Conservation (phyloP, 2,329 filamentous ascomycete species). For the Colletotrichum spaethianum region DNA sequence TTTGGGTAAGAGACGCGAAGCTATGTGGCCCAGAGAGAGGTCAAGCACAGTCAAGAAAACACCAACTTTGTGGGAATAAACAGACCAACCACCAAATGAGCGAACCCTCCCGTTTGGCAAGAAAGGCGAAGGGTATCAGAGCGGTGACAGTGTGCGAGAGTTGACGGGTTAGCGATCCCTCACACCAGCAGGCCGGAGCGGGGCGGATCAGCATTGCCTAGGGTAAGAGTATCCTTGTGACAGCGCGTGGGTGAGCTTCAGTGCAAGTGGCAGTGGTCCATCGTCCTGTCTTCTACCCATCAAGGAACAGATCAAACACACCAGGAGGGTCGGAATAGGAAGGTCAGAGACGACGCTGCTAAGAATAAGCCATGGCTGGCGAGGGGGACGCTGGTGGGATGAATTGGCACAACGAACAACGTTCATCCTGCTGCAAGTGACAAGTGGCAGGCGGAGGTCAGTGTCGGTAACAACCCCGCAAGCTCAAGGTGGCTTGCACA, state of each 20-base stretch:
- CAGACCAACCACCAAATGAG: neutral
- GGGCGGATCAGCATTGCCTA: slow-evolving; percentile 29
- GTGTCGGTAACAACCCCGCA: slow-evolving; percentile 27
- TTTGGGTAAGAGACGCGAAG: neutral
- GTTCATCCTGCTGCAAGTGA: slow-evolving; percentile 36
- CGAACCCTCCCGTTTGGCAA: slow-evolving; percentile 1
- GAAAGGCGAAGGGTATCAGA: neutral
- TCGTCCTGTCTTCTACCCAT: slow-evolving; percentile 39
- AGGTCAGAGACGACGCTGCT: slow-evolving; percentile 28
- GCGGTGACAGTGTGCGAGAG: slow-evolving; percentile 11
- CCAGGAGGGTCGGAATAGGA: slow-evolving; percentile 23
- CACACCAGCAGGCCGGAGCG: slow-evolving; percentile 22
- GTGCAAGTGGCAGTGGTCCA: slow-evolving; percentile 3
- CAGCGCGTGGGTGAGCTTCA: slow-evolving; percentile 12
- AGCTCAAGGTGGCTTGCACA: slow-evolving; percentile 5
- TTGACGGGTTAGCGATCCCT: slow-evolving; percentile 22
- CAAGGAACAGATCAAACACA: slow-evolving; percentile 38
- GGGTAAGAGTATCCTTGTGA: slow-evolving; percentile 14
- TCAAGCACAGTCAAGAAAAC: neutral
- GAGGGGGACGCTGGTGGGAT: slow-evolving; percentile 31
- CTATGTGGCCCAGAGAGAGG: neutral
- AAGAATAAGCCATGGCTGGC: slow-evolving; percentile 39
- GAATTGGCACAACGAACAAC: slow-evolving; percentile 14
- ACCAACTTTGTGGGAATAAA: slow-evolving; percentile 10
- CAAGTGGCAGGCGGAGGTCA: slow-evolving; percentile 32